Base-by-base conservation (phyloP, 2,329 filamentous ascomycete species). In the Xylaria sp. region DNA sequence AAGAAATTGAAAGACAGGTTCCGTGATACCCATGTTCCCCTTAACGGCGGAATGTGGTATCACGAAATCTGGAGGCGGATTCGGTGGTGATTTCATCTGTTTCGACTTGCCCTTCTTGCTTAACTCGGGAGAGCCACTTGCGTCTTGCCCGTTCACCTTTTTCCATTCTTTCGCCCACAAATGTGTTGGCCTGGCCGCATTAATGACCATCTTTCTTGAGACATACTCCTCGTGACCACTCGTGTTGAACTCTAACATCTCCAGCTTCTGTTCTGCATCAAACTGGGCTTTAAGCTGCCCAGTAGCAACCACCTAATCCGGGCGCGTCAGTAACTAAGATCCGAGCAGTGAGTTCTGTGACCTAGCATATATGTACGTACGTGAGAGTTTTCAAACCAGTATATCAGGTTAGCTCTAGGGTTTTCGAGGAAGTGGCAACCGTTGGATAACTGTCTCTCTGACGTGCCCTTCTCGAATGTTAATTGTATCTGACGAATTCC, bases 401-500 rank as follows among this genome's bases (percentile, higher is more conserved):
- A 97, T 5, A 96, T 91, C 66, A 98, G 88, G 75, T 90, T 96
- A 29, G 93, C 90, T 75, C 90, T 92, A 27, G 84, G 83, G 76
- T 93, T 93, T 74, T 93, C 91, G 25, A 98, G 91, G 73, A 90
- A 90, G 75, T 92, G 90, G 54, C 88, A 89, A 57, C 91, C 89
- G 65, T 87, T 88, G 1, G 86, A 84, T 42, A 92, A 79, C 10
- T 84, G 81, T 60, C 84, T 84, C 71, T 91, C 88, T 0, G 81
- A 81, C 1, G 82, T 84, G 1, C 84, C 84, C 75, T 89, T 90
- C 74, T 97, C 94, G 75, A 97, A 87, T 25, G 94, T 89, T 78
- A 98, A 87, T 78, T 97, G 93, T 74, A 98, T 93, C 63, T 90
- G 93, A 74, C 88, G 91, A 64, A 98, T 90, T 6, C 94, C 94